Conservation (phyloP, 495 filamentous ascomycete genomes). For the Entonaema liquescens region DNA sequence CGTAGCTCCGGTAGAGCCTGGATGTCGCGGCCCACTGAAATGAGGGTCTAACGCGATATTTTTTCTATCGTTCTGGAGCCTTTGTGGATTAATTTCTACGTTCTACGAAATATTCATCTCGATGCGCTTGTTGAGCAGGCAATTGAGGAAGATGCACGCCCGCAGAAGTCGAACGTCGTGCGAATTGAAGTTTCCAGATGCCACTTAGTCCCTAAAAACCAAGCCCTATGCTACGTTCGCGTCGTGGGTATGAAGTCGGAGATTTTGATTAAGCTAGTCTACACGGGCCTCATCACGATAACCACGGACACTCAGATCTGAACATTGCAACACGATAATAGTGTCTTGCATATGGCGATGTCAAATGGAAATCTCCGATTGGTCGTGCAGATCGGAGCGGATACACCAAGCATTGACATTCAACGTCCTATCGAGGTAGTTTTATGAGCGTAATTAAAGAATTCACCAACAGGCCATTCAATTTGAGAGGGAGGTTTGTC, state of each 20-base stretch:
- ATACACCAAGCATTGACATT: conserved; percentile 27
- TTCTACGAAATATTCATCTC: not conserved
- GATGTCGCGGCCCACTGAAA: not conserved
- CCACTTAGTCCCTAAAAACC: not conserved
- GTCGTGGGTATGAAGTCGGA: not conserved
- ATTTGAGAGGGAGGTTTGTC: not conserved
- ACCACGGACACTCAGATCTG: conserved; percentile 25
- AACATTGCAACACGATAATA: conserved; percentile 13
- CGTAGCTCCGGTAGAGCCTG: conserved; percentile 4
- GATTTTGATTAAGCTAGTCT: conserved; percentile 8
- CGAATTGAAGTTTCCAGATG: not conserved
- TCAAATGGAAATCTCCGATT: conserved; percentile 40
- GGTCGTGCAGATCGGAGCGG: conserved; percentile 20
- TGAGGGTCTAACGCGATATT: conserved; percentile 5
- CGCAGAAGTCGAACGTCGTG: not conserved
- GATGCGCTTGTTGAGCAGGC: not conserved
- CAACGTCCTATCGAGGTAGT: conserved; percentile 15
- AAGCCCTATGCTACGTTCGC: not conserved
- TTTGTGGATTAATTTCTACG: conserved; percentile 16
- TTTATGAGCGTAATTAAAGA: conserved; percentile 3
- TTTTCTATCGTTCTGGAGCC: not conserved
- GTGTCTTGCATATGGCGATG: conserved; percentile 35
- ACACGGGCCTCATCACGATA: conserved; percentile 25
- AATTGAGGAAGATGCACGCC: not conserved
- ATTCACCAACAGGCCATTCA: not conserved